A percentile compares a stretch with the other conserved stretches of the same genome.
Conservation (phyloP, 305 asterid species). For the Ajuga reptans region DNA sequence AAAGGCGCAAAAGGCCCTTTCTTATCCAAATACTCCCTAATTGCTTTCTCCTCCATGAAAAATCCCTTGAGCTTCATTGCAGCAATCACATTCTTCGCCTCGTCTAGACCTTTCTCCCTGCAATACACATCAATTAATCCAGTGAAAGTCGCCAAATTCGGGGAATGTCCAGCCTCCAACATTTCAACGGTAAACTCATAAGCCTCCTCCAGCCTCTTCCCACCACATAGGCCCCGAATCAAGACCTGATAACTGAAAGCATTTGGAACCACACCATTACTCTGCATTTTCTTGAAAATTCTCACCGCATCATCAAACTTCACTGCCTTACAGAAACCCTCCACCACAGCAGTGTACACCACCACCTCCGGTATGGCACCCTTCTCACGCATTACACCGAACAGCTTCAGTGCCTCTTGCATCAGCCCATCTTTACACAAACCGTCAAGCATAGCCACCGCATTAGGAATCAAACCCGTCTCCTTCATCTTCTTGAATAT, state of each 20-base stretch:
- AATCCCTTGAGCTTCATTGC: slow-evolving; percentile 55
- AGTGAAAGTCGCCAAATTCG: slow-evolving; percentile 49
- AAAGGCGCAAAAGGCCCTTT: slow-evolving; percentile 66
- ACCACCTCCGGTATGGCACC: slow-evolving; percentile 81
- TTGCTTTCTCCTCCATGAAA: slow-evolving; percentile 50
- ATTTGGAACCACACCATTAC: slow-evolving; percentile 54
- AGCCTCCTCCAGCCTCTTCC: slow-evolving; percentile 57
- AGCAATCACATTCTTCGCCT: slow-evolving; percentile 42
- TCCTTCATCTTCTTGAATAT: slow-evolving; percentile 83
- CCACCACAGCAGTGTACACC: slow-evolving; percentile 77
- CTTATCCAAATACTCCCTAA: slow-evolving; percentile 62
- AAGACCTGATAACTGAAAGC: slow-evolving; percentile 51
- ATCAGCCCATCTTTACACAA: slow-evolving; percentile 82
- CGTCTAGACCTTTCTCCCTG: slow-evolving; percentile 60
- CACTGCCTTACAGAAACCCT: slow-evolving; percentile 70
- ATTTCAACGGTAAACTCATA: slow-evolving; percentile 41
- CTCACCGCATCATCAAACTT: slow-evolving; percentile 67
- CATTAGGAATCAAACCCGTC: slow-evolving; percentile 80
- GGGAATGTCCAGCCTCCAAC: slow-evolving; percentile 67
- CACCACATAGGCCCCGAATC: slow-evolving; percentile 50
- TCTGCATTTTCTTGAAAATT: slow-evolving; percentile 67
- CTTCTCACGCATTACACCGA: slow-evolving; percentile 72
- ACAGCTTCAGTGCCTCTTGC: slow-evolving; percentile 79
- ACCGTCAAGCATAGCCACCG: slow-evolving; percentile 92
- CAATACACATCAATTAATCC: slow-evolving; percentile 60